Conservation (phyloP, 169 alveolate species). For the Plasmodium vivax region DNA sequence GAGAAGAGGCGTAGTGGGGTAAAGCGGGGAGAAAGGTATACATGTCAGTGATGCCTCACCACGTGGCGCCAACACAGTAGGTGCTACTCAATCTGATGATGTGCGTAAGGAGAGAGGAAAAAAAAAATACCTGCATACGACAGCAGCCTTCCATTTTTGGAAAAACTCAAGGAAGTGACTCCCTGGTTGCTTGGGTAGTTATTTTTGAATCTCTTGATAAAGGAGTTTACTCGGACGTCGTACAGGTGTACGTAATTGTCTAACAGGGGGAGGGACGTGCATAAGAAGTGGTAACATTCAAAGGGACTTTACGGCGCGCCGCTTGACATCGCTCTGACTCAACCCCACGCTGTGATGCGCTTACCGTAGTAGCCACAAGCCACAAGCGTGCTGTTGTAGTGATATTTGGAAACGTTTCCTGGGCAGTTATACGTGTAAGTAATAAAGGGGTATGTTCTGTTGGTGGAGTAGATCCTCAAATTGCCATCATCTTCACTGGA, state of each 20-base stretch:
- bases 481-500: constrained; percentile 73
- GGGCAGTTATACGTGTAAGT: constrained; percentile 68
- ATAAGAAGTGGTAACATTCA: neutral
- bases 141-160: constrained; percentile 55
- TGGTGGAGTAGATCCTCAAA: constrained; percentile 66
- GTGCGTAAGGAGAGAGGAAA: neutral
- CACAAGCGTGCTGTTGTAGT: constrained; percentile 55
- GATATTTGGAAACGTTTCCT: constrained; percentile 50
- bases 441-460: constrained; percentile 61
- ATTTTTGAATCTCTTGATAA: constrained; percentile 57
- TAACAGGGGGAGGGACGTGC: neutral
- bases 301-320: neutral
- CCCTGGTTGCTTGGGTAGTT: constrained; percentile 70
- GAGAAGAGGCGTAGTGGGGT: neutral
- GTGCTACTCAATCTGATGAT: neutral
- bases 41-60: neutral
- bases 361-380: constrained; percentile 72
- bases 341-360: neutral
- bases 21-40: neutral
- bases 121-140: constrained; percentile 63
- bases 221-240: constrained; percentile 53
- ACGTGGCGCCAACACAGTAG: neutral
- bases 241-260: constrained; percentile 68
- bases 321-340: neutral
- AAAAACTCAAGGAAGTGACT: constrained; percentile 67